Evolutionary conservation across 805 yeast genomes (phyloP).

Genomic region (Kodamaea leandrae): DNA sequence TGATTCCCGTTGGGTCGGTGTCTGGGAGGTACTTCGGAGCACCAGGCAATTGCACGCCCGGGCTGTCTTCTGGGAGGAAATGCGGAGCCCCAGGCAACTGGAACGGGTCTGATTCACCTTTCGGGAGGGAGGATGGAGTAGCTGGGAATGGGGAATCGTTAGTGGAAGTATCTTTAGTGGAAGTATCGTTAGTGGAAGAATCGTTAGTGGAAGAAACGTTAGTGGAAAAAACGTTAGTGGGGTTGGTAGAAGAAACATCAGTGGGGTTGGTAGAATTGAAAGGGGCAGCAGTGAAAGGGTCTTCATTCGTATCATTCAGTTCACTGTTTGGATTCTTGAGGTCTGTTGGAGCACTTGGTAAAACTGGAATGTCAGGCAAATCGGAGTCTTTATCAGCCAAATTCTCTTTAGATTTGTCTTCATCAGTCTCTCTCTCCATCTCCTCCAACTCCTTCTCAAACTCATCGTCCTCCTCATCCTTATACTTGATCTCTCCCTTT

Average conservation of each 20-base stretch:
- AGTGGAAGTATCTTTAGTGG: conserved; percentile 1
- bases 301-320: not conserved
- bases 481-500: conserved; percentile 33
- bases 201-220: no score
- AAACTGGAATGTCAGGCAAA: not conserved
- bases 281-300: not conserved
- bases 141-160: conserved; percentile 18
- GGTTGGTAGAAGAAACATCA: no score
- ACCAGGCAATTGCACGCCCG: conserved; percentile 35
- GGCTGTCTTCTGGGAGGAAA: conserved; percentile 25
- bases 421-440: conserved; percentile 15
- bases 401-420: not conserved
- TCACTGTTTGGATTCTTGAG: not conserved
- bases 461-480: conserved; percentile 24
- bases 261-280: not conserved
- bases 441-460: conserved; percentile 26
- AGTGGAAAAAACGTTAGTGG: no score
- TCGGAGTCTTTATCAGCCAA: not conserved
- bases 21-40: conserved; percentile 43
- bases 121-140: conserved; percentile 15
- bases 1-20: conserved; percentile 35
- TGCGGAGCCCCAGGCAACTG: conserved; percentile 44
- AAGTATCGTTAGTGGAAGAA: no score
- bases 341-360: not conserved
- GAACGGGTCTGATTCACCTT: not conserved